phyloP scores from a whole-genome alignment of 257 asterid species.

The Lycium ferocissimum region DNA sequence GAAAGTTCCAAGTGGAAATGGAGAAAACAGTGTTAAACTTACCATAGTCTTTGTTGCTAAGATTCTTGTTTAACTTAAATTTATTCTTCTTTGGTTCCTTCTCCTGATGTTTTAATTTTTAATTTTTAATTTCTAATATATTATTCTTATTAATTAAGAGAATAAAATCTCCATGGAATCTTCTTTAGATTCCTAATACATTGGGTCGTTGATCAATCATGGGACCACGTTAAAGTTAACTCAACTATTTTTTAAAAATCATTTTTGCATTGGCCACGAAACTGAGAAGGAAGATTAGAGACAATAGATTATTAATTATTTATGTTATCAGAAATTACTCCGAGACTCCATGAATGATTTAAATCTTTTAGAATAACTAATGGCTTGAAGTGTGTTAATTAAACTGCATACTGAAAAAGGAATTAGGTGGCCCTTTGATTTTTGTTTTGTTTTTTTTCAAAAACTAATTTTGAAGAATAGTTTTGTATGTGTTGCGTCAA shows the following conservation, averaged over 20 bases:
- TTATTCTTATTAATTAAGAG: background rate
- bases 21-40: conserved; percentile 10
- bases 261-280: background rate
- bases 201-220: background rate
- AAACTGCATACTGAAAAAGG: background rate
- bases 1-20: conserved; percentile 8
- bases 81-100: conserved; percentile 17
- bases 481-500: background rate
- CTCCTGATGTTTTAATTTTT: background rate
- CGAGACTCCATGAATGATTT: background rate
- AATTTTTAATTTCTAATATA: background rate
- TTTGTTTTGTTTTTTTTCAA: background rate
- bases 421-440: background rate
- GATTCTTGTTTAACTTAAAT: background rate
- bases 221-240: background rate
- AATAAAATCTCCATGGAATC: background rate
- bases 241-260: background rate
- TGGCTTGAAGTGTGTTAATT: background rate
- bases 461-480: background rate
- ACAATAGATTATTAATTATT: background rate
- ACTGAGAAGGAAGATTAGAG: conserved; percentile 16
- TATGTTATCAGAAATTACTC: conserved; percentile 11
- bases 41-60: conserved; percentile 6
- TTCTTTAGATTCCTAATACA: background rate
- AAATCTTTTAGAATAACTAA: background rate